Conservation (phyloP, 495 filamentous ascomycete species). For the Penicillium bialowiezense region DNA sequence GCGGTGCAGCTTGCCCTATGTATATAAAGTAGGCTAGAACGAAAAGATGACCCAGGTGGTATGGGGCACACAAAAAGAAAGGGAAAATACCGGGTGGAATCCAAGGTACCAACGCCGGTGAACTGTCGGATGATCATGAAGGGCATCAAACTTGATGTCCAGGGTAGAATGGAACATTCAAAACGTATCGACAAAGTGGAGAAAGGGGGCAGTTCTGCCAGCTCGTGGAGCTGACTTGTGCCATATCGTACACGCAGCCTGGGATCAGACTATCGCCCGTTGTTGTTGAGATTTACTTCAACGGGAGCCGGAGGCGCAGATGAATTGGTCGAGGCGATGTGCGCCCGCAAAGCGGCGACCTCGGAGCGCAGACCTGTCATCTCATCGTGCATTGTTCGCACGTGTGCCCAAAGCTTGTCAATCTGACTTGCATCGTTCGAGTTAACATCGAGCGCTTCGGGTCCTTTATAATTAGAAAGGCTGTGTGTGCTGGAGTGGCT, state of each 20-base stretch:
- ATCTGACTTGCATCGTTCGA: constrained; percentile 25
- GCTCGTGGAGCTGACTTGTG: neutral
- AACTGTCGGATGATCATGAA: constrained; percentile 20
- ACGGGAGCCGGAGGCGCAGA: constrained; percentile 19
- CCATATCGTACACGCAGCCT: constrained; percentile 28
- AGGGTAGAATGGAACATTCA: neutral
- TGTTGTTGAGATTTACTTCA: constrained; percentile 23
- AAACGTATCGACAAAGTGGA: constrained; percentile 19
- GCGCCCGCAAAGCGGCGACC: constrained; percentile 37
- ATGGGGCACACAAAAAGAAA: constrained; percentile 1
- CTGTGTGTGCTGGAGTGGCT: constrained; percentile 44
- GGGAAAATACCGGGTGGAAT: neutral
- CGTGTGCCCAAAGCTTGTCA: constrained; percentile 47
- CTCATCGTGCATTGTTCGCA: constrained; percentile 44
- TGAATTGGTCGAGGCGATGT: constrained; percentile 36
- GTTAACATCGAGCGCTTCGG: constrained; percentile 23
- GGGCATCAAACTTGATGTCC: constrained; percentile 12
- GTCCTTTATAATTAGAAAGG: constrained; percentile 24
- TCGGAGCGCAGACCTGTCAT: constrained; percentile 36
- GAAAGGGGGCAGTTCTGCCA: neutral
- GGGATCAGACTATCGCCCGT: constrained; percentile 16
- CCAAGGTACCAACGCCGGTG: constrained; percentile 17
- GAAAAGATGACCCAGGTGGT: neutral
- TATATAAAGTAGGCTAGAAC: constrained; percentile 8
- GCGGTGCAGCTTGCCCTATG: constrained; percentile 2